Percentiles rank a stretch among this genome's conserved stretches.
These are phyloP conservation scores for Pythium aphanidermatum DNA, from an alignment of 352 stramenopile species.

Conservation along the genomic window DNA sequence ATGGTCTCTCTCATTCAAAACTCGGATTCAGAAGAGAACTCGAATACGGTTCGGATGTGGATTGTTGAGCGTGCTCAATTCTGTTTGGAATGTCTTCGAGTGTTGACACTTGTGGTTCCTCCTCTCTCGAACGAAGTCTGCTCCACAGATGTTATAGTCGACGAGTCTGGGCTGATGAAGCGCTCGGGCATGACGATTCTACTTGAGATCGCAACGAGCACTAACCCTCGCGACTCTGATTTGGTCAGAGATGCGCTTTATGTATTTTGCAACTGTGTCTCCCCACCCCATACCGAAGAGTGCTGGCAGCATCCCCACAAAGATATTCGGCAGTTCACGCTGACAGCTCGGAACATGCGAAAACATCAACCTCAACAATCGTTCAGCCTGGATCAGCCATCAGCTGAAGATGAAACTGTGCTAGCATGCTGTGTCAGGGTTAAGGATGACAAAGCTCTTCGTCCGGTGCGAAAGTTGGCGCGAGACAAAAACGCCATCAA, in stretches of 20 bases:
- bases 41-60: constrained; percentile 53
- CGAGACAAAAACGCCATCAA: constrained; percentile 82
- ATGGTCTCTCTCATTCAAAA: constrained; percentile 59
- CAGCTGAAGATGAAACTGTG: constrained; percentile 17
- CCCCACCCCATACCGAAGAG: constrained; percentile 62
- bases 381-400: no score
- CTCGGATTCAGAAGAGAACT: constrained; percentile 44
- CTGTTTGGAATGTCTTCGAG: constrained; percentile 64
- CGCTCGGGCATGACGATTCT: constrained; percentile 59
- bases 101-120: constrained; percentile 71
- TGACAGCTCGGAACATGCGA: constrained; percentile 67
- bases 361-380: constrained; percentile 14
- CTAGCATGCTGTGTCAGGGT: constrained; percentile 47
- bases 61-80: constrained; percentile 77
- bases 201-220: constrained; percentile 73
- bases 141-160: constrained; percentile 52
- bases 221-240: constrained; percentile 61
- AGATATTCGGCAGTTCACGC: constrained; percentile 72
- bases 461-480: constrained; percentile 65
- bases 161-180: constrained; percentile 37
- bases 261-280: constrained; percentile 84
- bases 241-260: constrained; percentile 64
- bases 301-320: constrained; percentile 85
- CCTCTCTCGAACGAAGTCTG: constrained; percentile 69
- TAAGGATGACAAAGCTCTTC: constrained; percentile 59